These are phyloP conservation scores for Cocos nucifera DNA, from an alignment of 176 grass and related monocot species.

Conservation along the genomic window DNA sequence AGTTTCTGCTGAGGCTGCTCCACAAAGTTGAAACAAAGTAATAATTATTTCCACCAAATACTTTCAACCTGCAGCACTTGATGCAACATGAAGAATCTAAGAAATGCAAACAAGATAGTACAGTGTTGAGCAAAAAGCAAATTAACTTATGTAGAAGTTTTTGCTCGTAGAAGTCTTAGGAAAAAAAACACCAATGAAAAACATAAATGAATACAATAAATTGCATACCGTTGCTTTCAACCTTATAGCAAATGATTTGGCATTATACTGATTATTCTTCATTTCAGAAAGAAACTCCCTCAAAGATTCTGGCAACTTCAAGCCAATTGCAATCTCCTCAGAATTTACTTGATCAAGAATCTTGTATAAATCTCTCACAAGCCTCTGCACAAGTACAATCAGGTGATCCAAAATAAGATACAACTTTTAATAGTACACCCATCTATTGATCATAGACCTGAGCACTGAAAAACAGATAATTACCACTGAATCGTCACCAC, in stretches of 20 bases:
- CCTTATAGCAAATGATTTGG: conserved; percentile 65
- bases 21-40: too few species aligned
- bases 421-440: conserved; percentile 1
- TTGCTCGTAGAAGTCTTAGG: too few species aligned
- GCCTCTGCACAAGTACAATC: conserved; percentile 39
- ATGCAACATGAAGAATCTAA: too few species aligned
- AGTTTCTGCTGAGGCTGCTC: too few species aligned
- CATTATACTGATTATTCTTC: conserved; percentile 81
- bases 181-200: too few species aligned
- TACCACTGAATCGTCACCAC: conserved; percentile 74
- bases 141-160: too few species aligned
- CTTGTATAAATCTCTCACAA: conserved; percentile 78
- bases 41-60: too few species aligned
- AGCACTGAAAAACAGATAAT: conserved; percentile 12
- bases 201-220: too few species aligned
- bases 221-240: conserved; percentile 64
- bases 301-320: conserved; percentile 76
- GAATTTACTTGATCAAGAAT: conserved; percentile 69
- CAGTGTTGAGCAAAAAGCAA: too few species aligned
- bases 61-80: too few species aligned
- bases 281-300: conserved; percentile 81
- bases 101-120: too few species aligned
- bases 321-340: conserved; percentile 48
- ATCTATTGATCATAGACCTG: not conserved
- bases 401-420: conserved; percentile 17